Evolutionary conservation across 1,284 basidiomycete species (phyloP).

Genomic region (Sphaerobolus stellatus): DNA sequence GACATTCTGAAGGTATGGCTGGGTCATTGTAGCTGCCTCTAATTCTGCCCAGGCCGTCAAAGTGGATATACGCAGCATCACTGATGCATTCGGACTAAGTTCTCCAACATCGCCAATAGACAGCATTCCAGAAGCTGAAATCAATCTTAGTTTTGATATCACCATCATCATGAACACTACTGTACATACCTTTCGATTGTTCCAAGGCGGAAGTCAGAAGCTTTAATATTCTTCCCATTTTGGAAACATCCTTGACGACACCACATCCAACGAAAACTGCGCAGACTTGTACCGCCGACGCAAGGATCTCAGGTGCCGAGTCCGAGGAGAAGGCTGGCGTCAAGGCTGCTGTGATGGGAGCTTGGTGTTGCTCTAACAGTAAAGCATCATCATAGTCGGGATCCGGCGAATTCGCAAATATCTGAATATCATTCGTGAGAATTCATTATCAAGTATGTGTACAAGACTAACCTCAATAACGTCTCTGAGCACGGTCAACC

Average conservation of each 20-base stretch:
- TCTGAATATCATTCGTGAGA: slow-evolving; percentile 43
- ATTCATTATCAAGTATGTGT: background rate
- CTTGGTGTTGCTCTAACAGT: slow-evolving; percentile 97
- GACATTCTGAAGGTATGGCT: slow-evolving; percentile 79
- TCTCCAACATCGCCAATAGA: slow-evolving; percentile 86
- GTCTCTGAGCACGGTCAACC: slow-evolving; percentile 85
- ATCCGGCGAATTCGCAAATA: slow-evolving; percentile 85
- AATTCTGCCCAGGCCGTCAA: slow-evolving; percentile 96
- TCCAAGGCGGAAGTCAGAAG: slow-evolving; percentile 87
- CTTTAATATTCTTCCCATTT: slow-evolving; percentile 95
- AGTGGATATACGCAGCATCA: slow-evolving; percentile 93
- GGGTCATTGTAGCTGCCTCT: slow-evolving; percentile 74
- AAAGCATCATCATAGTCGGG: slow-evolving; percentile 90
- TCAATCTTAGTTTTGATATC: slow-evolving; percentile 10
- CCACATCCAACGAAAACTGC: slow-evolving; percentile 95
- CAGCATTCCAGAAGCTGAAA: slow-evolving; percentile 75
- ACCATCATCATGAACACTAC: slow-evolving; percentile 10
- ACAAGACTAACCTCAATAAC: slow-evolving; percentile 77
- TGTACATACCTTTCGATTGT: slow-evolving; percentile 72
- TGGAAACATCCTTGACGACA: slow-evolving; percentile 84
- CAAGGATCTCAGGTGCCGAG: slow-evolving; percentile 93
- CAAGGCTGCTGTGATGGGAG: slow-evolving; percentile 96
- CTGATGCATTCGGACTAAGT: slow-evolving; percentile 89
- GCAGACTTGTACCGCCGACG: slow-evolving; percentile 90
- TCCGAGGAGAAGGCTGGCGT: slow-evolving; percentile 96